Base-by-base conservation (phyloP, 139 green algal genomes). In the Picochlorum sp. region DNA sequence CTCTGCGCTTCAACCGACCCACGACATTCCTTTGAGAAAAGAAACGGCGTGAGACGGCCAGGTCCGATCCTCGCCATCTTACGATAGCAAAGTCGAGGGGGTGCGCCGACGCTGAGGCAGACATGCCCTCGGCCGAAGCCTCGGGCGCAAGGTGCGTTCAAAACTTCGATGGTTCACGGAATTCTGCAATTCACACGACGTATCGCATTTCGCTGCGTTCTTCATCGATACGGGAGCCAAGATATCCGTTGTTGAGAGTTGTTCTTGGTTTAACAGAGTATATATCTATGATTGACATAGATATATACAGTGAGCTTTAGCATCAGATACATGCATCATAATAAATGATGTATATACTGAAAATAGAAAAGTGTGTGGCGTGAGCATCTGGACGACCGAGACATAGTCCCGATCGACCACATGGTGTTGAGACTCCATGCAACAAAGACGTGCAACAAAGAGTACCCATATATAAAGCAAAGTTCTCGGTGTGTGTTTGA, bases 131-230 rank as follows among this genome's bases (percentile, higher is more conserved):
- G 74, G 72, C 82, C 81, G 79, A 85, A 72, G 81, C 71, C 80
- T 85, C 76, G 82, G 81, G 86, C 83, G 84, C 86, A 89, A 90
- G 85, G 75, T 95, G 83, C 85, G 85, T 92, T 91, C 84, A 90
- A 90, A 95, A 80, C 91, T 86, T 90, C 79, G 85, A 92, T 95
- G 87, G 75, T 90, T 95, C 83, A 87, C 85, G 80, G 74, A 86
- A 88, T 88, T 88, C 83, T 77, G 84, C 86, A 93, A 93, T 93
- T 93, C 86, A 88, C 86, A 91, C 78, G 90, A 92, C 80, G 81
- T 94, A 91, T 94, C 86, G 85, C 85, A 94, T 89, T 92, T 92
- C 85, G 85, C 86, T 90, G 85, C 86, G 86, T 90, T 90, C 86
- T 94, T 94, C 86, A 92, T 94, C 85, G 83, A 84, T 90, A 78